Base-by-base conservation (phyloP, 2,329 filamentous ascomycete genomes). In the Penicillium psychrosexuale region DNA sequence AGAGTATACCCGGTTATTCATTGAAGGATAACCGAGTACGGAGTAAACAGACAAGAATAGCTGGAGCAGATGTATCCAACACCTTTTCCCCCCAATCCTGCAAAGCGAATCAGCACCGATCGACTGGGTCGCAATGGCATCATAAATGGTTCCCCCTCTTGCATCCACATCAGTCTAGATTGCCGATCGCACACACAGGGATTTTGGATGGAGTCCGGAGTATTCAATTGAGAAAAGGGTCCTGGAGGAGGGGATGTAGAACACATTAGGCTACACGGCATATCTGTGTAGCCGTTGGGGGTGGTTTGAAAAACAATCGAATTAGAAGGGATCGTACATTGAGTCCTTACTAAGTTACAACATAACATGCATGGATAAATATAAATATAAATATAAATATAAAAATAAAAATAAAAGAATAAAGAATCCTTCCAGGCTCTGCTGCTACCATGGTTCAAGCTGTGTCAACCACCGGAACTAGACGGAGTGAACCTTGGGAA, bases 381-480 rank as follows among this genome's bases (percentile, higher is more conserved):
- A 11, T 17, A 22, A 46, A 37, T 27, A 11, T 17, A 22, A 46
- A 37, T 12, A 12, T 22, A 40, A 33, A 17, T 5, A 27, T 34
- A 19, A n/a, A n/a, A 12, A 27, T 11, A 3, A 30, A 19, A 38
- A 27, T 22, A 30, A 51, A 31, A 36, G 7, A 31, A 31, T 44
- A 43, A 22, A 22, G 53, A 52, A 28, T 8, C 30, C 44, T 57
- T 56, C 56, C 47, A 56, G 53, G 52, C 36, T 49, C 17, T 34
- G n/a, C 0, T 24, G 3, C 1, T 39, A 38, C 59, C 59, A 45
- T 49, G 58, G 59, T 40, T 56, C 33, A 40, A 12, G 3, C 17
- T 28, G 11, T 53, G 55, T 63, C 57, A 58, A 59, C 61, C 62
- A 55, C 49, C 61, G 62, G 62, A 62, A 61, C 62, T 27, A 11